Evolutionary conservation across 129 eudicot species (phyloP), one percentile per base, ranked within the genome.

Genomic region (Scalesia atractyloides): DNA sequence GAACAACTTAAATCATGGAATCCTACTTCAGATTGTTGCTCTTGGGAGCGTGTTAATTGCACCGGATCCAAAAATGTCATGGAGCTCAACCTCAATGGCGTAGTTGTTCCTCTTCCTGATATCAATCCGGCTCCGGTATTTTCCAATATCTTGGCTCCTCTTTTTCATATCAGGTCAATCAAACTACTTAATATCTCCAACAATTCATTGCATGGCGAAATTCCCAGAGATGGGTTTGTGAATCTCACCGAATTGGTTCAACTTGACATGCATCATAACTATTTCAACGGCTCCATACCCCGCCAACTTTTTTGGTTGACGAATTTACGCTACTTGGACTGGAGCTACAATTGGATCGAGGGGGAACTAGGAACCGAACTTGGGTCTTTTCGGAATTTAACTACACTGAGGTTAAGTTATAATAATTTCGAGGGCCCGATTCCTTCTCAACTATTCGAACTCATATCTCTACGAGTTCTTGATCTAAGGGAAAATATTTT

Each of bases 1-100:
- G 9, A 10, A 14, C 61, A 76, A 34, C 69, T 76, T 4, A 67
- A 82, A 5, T 73, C 89, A 16, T 86, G 91, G 91, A 81, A 76
- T 11, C 79, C 64, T 3, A 64, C 5, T 51, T 60, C 82, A 15
- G 82, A 81, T 57, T 86, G 91, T 69, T 86, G 91, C 53, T 14
- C 37, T 5, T 83, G 91, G 91, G 82, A 68, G 46, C 56, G 82
- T 22, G 88, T 81, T 3, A 66, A 70, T 5, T 86, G 88, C 69
- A 8, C 56, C 22, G 20, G 0, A 59, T 49, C 75, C 4, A 50
- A n/a, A 34, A 9, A 30, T 7, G 54, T 83, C 52, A 78, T 72
- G 5, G 86, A 53, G 52, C 86, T 83, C 16, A 52, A 69, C 71
- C 82, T 80, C 4, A 8, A 51, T 47, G 57, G 72, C 49, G 1